A percentile compares a stretch with the other conserved stretches of the same genome.
phyloP scores from a whole-genome alignment of 1,284 basidiomycete genomes.

The Rhodotorula sp. region DNA sequence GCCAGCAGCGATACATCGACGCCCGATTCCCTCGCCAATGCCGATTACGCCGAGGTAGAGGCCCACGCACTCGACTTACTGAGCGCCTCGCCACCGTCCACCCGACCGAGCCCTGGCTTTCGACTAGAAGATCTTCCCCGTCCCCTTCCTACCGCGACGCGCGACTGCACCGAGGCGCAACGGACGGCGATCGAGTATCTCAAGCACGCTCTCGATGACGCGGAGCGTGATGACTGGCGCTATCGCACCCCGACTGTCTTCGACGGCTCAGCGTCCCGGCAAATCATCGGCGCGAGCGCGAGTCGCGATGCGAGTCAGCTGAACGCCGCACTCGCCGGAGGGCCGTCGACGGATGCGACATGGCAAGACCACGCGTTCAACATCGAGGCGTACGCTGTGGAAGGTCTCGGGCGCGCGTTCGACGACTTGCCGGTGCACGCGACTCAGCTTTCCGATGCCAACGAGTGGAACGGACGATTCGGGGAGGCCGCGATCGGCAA shows the following conservation, averaged over 20 bases:
- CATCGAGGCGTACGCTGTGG: slow-evolving; percentile 19
- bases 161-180: slow-evolving; percentile 7
- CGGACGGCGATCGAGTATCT: slow-evolving; percentile 20
- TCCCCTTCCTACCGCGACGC: neutral
- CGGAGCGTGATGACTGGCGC: slow-evolving; percentile 27
- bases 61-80: slow-evolving; percentile 22
- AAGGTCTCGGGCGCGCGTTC: neutral
- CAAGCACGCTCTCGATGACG: slow-evolving; percentile 9
- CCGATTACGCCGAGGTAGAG: slow-evolving; percentile 9
- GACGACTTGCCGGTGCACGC: neutral
- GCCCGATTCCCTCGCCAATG: slow-evolving; percentile 20
- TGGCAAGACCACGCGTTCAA: slow-evolving; percentile 34
- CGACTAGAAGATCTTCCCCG: neutral
- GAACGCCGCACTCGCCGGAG: neutral
- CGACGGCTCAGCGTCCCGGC: neutral
- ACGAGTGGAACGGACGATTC: neutral
- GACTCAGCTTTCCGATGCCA: neutral
- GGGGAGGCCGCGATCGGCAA: neutral
- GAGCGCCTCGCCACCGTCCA: neutral
- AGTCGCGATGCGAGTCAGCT: neutral
- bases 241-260: slow-evolving; percentile 22
- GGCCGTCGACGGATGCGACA: neutral
- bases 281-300: neutral
- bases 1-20: neutral
- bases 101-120: neutral